Conservation (phyloP, 169 alveolate species). For the Theileria parva region DNA sequence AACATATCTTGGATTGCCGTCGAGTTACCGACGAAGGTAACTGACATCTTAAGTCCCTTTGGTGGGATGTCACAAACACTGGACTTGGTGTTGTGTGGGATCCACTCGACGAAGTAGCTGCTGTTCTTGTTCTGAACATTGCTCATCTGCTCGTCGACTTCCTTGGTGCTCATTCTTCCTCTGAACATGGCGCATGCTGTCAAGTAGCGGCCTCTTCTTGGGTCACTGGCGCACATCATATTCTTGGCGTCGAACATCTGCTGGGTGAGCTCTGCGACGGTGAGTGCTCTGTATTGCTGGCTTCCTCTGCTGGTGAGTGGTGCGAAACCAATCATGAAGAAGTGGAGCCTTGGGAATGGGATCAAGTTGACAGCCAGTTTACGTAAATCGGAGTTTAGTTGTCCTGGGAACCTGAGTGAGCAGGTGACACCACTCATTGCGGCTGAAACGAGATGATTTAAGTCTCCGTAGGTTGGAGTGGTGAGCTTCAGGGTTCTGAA, state of each 20-base stretch:
- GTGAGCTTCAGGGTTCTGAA: slow-evolving; percentile 97
- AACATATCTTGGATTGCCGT: slow-evolving; percentile 98
- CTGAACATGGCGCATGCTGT: slow-evolving; percentile 98
- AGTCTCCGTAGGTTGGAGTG: slow-evolving; percentile 98
- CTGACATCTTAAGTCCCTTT: slow-evolving; percentile 97
- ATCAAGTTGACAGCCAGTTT: slow-evolving; percentile 96
- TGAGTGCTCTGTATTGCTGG: slow-evolving; percentile 97
- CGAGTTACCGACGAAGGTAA: slow-evolving; percentile 96
- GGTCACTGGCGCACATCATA: slow-evolving; percentile 99
- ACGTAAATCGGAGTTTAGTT: slow-evolving; percentile 92
- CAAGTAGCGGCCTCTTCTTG: slow-evolving; percentile 98
- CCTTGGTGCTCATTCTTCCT: slow-evolving; percentile 99
- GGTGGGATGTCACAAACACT: slow-evolving; percentile 99
- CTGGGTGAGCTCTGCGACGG: slow-evolving; percentile 98
- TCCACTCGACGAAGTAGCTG: slow-evolving; percentile 98
- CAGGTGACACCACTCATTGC: slow-evolving; percentile 98
- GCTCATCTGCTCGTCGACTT: slow-evolving; percentile 99
- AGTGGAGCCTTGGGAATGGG: slow-evolving; percentile 98
- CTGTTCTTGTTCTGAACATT: slow-evolving; percentile 97
- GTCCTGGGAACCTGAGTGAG: slow-evolving; percentile 97
- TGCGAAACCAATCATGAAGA: slow-evolving; percentile 98
- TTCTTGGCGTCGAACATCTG: slow-evolving; percentile 99
- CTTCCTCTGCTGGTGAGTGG: slow-evolving; percentile 97
- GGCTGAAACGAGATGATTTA: slow-evolving; percentile 95
- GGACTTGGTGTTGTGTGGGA: slow-evolving; percentile 96